Percentiles rank a stretch among this genome's conserved stretches.
Conservation (phyloP, 305 asterid species). For the Withania somnifera region DNA sequence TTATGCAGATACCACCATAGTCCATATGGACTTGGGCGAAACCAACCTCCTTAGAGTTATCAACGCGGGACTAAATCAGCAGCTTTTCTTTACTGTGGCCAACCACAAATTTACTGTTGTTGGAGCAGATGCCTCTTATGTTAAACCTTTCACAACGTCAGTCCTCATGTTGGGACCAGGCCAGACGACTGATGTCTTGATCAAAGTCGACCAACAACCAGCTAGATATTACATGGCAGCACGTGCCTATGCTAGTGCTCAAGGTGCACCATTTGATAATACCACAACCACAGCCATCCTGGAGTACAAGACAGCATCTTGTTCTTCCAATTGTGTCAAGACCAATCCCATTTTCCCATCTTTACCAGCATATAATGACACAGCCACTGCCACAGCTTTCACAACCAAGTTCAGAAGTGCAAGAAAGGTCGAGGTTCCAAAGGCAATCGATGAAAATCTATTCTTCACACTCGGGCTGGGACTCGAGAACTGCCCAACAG, state of each 20-base stretch:
- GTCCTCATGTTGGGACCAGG: constrained; percentile 83
- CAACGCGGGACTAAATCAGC: constrained; percentile 60
- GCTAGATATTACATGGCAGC: constrained; percentile 58
- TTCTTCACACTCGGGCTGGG: constrained; percentile 71
- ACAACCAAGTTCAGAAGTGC: constrained; percentile 53
- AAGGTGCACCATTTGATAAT: constrained; percentile 59
- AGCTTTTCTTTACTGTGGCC: constrained; percentile 68
- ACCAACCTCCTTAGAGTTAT: constrained; percentile 53
- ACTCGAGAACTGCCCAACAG: constrained; percentile 33
- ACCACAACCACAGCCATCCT: constrained; percentile 83
- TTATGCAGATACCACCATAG: constrained; percentile 22
- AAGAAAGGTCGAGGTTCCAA: constrained; percentile 37
- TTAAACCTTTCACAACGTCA: constrained; percentile 65
- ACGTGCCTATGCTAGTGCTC: constrained; percentile 75
- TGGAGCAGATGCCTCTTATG: constrained; percentile 70
- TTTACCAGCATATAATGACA: constrained; percentile 66
- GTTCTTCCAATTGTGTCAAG: constrained; percentile 4
- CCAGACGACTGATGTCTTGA: constrained; percentile 77
- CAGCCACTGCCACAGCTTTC: constrained; percentile 67
- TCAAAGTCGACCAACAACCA: constrained; percentile 51
- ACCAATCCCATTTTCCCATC: constrained; percentile 31
- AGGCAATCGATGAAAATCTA: constrained; percentile 45
- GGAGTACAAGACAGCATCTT: constrained; percentile 39
- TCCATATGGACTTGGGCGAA: constrained; percentile 44
- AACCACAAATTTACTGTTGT: constrained; percentile 62